Conservation (phyloP, 2,329 filamentous ascomycete species). For the Xylaria arbuscula region DNA sequence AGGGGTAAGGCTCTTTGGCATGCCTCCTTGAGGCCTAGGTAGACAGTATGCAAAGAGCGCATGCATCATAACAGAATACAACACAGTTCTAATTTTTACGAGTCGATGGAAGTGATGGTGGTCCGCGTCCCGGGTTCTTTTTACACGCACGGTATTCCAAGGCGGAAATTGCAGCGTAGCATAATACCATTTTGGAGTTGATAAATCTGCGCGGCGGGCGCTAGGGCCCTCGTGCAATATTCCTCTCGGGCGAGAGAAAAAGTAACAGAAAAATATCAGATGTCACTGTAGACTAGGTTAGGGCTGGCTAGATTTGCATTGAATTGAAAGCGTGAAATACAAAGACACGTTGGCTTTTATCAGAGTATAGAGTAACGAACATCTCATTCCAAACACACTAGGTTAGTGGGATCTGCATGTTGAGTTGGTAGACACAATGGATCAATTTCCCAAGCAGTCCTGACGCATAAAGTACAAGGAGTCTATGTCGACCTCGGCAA, state of each 20-base stretch:
- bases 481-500: constrained; percentile 10
- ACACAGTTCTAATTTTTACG: background rate
- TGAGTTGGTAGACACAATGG: background rate
- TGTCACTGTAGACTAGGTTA: background rate
- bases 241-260: background rate
- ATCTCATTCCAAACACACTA: background rate
- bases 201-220: background rate
- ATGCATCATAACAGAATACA: background rate
- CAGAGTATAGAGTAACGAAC: background rate
- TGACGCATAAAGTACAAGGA: constrained; percentile 23
- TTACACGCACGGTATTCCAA: background rate
- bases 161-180: background rate
- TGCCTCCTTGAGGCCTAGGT: background rate
- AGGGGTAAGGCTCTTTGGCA: background rate
- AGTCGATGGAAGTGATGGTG: background rate
- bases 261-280: background rate
- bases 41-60: background rate
- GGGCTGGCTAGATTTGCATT: background rate
- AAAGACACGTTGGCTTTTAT: background rate
- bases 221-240: background rate
- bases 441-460: constrained; percentile 7
- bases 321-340: background rate
- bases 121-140: background rate
- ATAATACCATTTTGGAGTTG: background rate
- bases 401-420: background rate